These are phyloP conservation scores for Singerocomus rubriflavus DNA, from an alignment of 1,284 basidiomycete genomes.

Conservation along the genomic window DNA sequence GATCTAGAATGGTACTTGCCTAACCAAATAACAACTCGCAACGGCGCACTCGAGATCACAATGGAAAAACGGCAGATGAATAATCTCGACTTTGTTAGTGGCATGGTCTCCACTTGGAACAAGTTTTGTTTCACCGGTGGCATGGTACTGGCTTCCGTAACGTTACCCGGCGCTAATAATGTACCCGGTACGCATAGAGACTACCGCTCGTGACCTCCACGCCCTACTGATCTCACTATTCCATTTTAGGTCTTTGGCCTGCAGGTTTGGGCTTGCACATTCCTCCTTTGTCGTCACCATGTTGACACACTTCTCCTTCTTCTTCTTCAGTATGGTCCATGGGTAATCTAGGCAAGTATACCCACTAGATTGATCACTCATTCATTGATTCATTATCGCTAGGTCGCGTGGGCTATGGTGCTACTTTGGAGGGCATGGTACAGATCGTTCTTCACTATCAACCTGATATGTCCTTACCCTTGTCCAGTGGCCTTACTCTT, in stretches of 20 bases:
- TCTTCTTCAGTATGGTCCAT: slow-evolving; percentile 50
- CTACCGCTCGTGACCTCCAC: slow-evolving; percentile 46
- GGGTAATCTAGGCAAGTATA: slow-evolving; percentile 54
- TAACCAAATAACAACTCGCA: slow-evolving; percentile 70
- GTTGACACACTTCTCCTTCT: slow-evolving; percentile 17
- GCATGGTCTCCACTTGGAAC: slow-evolving; percentile 77
- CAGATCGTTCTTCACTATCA: background rate
- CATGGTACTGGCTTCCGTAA: slow-evolving; percentile 67
- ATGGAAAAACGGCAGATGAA: slow-evolving; percentile 65
- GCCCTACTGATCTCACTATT: background rate
- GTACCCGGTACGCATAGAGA: slow-evolving; percentile 38
- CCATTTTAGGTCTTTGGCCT: slow-evolving; percentile 30
- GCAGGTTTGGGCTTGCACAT: slow-evolving; percentile 26
- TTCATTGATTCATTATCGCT: background rate
- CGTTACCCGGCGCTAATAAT: slow-evolving; percentile 74
- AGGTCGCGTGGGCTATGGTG: slow-evolving; percentile 61
- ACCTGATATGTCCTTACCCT: background rate
- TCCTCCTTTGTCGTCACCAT: background rate
- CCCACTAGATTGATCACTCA: background rate
- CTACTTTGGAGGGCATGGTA: slow-evolving; percentile 59
- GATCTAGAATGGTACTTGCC: slow-evolving; percentile 80
- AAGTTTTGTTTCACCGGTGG: slow-evolving; percentile 96
- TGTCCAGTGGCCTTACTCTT: slow-evolving; percentile 46
- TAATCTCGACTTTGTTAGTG: slow-evolving; percentile 73
- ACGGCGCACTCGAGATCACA: slow-evolving; percentile 80